These are phyloP conservation scores for Pythium grandisporangium DNA, from an alignment of 352 stramenopile genomes.

Conservation along the genomic window DNA sequence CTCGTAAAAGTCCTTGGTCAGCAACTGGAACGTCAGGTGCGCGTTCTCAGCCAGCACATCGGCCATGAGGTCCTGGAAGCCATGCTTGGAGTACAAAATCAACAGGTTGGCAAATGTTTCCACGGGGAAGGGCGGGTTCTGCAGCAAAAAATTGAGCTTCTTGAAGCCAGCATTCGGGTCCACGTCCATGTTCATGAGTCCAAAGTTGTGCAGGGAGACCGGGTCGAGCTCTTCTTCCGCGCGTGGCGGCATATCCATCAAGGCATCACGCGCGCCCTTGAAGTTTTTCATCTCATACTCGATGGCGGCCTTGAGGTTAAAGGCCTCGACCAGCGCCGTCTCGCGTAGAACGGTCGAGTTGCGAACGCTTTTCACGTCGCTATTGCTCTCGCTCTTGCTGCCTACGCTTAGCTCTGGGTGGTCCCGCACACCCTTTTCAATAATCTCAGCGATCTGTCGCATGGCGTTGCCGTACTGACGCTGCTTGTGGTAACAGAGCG, in stretches of 20 bases:
- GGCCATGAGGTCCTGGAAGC: conserved; percentile 92
- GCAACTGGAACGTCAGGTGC: conserved; percentile 90
- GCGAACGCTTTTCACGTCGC: conserved; percentile 83
- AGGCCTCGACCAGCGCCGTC: conserved; percentile 90
- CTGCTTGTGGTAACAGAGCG: conserved; percentile 91
- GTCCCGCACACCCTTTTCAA: conserved; percentile 86
- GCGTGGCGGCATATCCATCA: conserved; percentile 90
- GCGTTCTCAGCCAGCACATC: conserved; percentile 94
- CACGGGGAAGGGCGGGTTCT: conserved; percentile 90
- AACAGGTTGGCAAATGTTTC: conserved; percentile 95
- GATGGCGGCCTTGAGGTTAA: conserved; percentile 95
- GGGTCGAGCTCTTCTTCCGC: conserved; percentile 92
- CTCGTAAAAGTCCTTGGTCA: conserved; percentile 92
- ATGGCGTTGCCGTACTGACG: conserved; percentile 91
- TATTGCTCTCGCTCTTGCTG: conserved; percentile 87
- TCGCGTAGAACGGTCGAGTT: conserved; percentile 90
- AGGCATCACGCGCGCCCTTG: conserved; percentile 73
- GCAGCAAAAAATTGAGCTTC: conserved; percentile 94
- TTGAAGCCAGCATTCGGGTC: conserved; percentile 91
- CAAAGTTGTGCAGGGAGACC: conserved; percentile 85
- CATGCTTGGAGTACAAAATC: conserved; percentile 92
- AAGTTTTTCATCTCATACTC: conserved; percentile 93
- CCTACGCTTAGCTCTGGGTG: conserved; percentile 91
- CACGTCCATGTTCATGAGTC: conserved; percentile 92
- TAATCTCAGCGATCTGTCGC: conserved; percentile 91